Percentiles rank a stretch among this genome's conserved stretches.
These are phyloP conservation scores for Aspergillus felis DNA, from an alignment of 2,329 filamentous ascomycete species.

Conservation along the genomic window DNA sequence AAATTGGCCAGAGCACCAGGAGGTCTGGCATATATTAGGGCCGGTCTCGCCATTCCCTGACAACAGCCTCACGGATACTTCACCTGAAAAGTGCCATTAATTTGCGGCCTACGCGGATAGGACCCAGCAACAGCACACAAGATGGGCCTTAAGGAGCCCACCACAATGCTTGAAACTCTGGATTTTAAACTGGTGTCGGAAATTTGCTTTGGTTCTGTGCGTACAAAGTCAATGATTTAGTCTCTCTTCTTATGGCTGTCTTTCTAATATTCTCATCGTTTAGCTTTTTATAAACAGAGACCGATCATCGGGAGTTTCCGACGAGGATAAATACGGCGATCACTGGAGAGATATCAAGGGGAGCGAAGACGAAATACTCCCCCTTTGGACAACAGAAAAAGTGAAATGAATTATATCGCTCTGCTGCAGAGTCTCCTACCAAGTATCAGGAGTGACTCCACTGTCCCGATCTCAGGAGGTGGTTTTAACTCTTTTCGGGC, in stretches of 20 bases:
- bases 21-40: too few species aligned
- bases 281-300: neutral
- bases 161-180: neutral
- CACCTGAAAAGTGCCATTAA: conserved; percentile 1
- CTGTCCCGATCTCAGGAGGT: neutral
- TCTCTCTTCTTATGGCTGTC: neutral
- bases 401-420: neutral
- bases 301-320: neutral
- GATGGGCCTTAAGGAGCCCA: conserved; percentile 1
- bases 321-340: neutral
- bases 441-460: neutral
- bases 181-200: conserved; percentile 4
- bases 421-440: neutral
- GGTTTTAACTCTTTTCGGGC: neutral
- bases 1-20: too few species aligned
- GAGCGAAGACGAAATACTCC: neutral
- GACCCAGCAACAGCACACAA: conserved; percentile 1
- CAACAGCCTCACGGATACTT: conserved; percentile 2
- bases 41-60: neutral
- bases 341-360: neutral
- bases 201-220: conserved; percentile 2
- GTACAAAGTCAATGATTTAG: neutral
- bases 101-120: conserved; percentile 3
- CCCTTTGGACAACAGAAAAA: neutral
- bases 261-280: neutral